These are phyloP conservation scores for Balakata baccata DNA, from an alignment of 345 rosid species.

Conservation along the genomic window DNA sequence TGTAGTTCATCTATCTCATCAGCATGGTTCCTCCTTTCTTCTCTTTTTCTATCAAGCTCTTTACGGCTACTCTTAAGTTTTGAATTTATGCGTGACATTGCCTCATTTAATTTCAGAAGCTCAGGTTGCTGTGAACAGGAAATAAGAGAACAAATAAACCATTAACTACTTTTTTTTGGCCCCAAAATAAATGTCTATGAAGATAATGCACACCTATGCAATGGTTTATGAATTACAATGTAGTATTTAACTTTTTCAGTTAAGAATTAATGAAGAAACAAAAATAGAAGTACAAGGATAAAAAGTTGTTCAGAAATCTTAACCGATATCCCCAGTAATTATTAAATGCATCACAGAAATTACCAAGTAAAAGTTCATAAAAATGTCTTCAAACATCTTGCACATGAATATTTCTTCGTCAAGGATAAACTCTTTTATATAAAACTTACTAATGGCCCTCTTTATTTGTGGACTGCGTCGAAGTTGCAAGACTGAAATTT, in stretches of 20 bases:
- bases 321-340: not conserved
- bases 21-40: constrained; percentile 69
- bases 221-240: not conserved
- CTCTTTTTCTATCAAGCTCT: constrained; percentile 72
- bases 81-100: constrained; percentile 68
- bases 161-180: constrained; percentile 8
- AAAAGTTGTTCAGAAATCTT: not conserved
- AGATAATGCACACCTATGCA: not conserved
- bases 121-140: constrained; percentile 69
- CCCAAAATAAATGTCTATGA: not conserved
- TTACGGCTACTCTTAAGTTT: constrained; percentile 76
- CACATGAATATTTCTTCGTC: not conserved
- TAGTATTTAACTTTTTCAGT: not conserved
- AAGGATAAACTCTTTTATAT: not conserved
- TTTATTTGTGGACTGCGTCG: not conserved
- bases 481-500: not conserved
- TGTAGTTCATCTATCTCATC: constrained; percentile 62
- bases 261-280: not conserved
- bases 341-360: no score
- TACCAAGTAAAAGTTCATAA: not conserved
- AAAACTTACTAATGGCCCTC: not conserved
- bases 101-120: constrained; percentile 84
- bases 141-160: constrained; percentile 14
- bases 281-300: not conserved
- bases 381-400: no score